Evolutionary conservation across 1,139 yeast genomes (phyloP).

Genomic region (Candida smagusa): DNA sequence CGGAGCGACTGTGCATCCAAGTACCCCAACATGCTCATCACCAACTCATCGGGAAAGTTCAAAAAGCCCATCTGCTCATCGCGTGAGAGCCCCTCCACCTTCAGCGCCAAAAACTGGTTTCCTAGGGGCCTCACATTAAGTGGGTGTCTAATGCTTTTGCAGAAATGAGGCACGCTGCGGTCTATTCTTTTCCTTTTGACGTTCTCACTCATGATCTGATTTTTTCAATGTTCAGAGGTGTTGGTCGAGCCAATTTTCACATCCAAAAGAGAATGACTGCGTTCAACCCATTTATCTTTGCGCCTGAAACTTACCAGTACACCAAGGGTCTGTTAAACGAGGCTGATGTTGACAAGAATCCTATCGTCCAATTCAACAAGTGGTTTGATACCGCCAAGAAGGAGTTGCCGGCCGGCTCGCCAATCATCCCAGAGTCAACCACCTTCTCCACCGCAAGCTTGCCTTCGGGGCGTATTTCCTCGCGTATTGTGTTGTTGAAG

Average conservation of each 20-base stretch:
- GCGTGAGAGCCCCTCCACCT: slow-evolving; percentile 21
- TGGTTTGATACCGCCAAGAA: slow-evolving; percentile 85
- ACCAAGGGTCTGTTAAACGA: slow-evolving; percentile 62
- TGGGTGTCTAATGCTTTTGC: slow-evolving; percentile 52
- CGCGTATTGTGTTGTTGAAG: slow-evolving; percentile 79
- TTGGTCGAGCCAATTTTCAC: not conserved
- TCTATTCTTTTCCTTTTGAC: slow-evolving; percentile 1
- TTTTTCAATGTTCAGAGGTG: slow-evolving; percentile 3
- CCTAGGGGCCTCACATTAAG: slow-evolving; percentile 75
- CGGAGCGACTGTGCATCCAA: slow-evolving; percentile 46
- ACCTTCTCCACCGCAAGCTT: slow-evolving; percentile 82
- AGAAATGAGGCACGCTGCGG: slow-evolving; percentile 18
- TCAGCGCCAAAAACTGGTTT: slow-evolving; percentile 39
- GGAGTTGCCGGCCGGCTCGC: slow-evolving; percentile 43
- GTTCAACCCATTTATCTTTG: slow-evolving; percentile 41
- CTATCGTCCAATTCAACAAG: slow-evolving; percentile 70
- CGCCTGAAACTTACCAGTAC: slow-evolving; percentile 90
- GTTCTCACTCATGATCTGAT: slow-evolving; percentile 4
- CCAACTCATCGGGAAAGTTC: slow-evolving; percentile 57
- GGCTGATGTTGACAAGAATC: slow-evolving; percentile 51
- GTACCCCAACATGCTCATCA: slow-evolving; percentile 45
- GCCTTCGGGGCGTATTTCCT: slow-evolving; percentile 85
- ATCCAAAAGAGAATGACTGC: not conserved
- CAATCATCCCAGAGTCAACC: slow-evolving; percentile 67
- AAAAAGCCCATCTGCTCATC: slow-evolving; percentile 52